Conservation (phyloP, 192 early-diverging fungal genomes). For the Allomyces macrogynus region DNA sequence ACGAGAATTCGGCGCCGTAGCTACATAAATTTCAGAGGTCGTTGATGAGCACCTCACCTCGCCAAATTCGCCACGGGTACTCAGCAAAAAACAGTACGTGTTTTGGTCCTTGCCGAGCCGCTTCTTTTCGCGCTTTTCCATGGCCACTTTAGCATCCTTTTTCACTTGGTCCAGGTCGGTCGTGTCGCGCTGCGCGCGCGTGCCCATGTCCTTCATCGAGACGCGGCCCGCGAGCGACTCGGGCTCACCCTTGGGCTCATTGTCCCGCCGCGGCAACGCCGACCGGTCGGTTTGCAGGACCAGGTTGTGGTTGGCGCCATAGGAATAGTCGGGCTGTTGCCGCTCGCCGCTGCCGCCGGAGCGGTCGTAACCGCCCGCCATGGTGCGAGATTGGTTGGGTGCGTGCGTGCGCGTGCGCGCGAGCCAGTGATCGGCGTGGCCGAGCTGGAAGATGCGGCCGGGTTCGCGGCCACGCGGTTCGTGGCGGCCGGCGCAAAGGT, state of each 20-base stretch:
- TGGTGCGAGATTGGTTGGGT: too few relatives aligned
- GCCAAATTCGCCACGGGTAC: too few relatives aligned
- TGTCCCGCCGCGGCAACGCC: constrained; percentile 53
- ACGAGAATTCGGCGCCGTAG: constrained; percentile 49
- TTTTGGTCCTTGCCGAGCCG: constrained; percentile 37
- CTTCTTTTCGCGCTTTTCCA: constrained; percentile 26
- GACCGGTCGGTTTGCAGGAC: constrained; percentile 81
- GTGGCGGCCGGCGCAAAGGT: too few relatives aligned
- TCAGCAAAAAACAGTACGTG: too few relatives aligned
- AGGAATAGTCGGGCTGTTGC: constrained; percentile 7
- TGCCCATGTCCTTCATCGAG: constrained; percentile 66
- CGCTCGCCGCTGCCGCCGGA: too few relatives aligned
- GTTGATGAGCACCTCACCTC: too few relatives aligned
- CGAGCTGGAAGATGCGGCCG: too few relatives aligned
- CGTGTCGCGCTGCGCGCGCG: constrained; percentile 43
- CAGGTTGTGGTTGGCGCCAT: constrained; percentile 84
- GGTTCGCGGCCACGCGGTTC: too few relatives aligned
- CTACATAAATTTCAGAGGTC: too few relatives aligned
- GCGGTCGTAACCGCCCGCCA: too few relatives aligned
- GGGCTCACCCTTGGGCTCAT: constrained; percentile 88
- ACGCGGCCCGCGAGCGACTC: constrained; percentile 79
- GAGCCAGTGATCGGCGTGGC: too few relatives aligned
- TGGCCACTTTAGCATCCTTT: constrained; percentile 38
- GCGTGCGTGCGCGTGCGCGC: too few relatives aligned
- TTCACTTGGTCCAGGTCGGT: constrained; percentile 34